These are phyloP conservation scores for Penicillium coprophilum DNA, from an alignment of 495 filamentous ascomycete species.

Conservation along the genomic window DNA sequence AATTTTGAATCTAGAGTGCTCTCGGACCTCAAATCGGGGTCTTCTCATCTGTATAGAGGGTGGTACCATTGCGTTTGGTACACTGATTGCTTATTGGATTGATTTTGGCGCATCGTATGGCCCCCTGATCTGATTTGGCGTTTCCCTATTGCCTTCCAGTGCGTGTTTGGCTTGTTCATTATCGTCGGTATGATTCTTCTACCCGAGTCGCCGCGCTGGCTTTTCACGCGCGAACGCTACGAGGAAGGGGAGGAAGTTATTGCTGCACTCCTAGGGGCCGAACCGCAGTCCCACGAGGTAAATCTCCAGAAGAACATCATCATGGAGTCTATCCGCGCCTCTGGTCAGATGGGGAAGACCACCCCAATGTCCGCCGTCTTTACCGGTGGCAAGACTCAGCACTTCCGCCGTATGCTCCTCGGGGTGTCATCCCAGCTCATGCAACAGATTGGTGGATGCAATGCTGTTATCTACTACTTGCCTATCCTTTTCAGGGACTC, in stretches of 20 bases:
- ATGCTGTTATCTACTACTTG: conserved; percentile 77
- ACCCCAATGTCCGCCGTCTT: conserved; percentile 13
- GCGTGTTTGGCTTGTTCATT: conserved; percentile 62
- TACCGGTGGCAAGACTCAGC: conserved; percentile 32
- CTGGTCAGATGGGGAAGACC: conserved; percentile 43
- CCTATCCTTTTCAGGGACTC: conserved; percentile 63
- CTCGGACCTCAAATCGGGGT: conserved; percentile 64
- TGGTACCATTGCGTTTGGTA: conserved; percentile 67
- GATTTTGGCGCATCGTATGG: conserved; percentile 65
- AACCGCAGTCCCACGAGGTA: conserved; percentile 15
- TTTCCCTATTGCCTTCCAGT: conserved; percentile 72
- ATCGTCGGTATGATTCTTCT: conserved; percentile 56
- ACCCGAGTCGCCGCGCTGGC: conserved; percentile 70
- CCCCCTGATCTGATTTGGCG: conserved; percentile 42
- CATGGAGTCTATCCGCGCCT: conserved; percentile 56
- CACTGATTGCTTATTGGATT: conserved; percentile 72
- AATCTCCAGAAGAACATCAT: conserved; percentile 57
- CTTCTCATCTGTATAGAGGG: conserved; percentile 73
- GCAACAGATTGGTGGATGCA: conserved; percentile 68
- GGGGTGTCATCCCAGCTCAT: conserved; percentile 53
- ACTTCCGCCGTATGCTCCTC: conserved; percentile 34
- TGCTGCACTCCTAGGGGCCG: conserved; percentile 30
- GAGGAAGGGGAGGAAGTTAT: conserved; percentile 52
- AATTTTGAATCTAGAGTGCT: conserved; percentile 41
- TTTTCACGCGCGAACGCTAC: conserved; percentile 57